Conservation (phyloP, 2,329 filamentous ascomycete species). For the Aureobasidium subglaciale region DNA sequence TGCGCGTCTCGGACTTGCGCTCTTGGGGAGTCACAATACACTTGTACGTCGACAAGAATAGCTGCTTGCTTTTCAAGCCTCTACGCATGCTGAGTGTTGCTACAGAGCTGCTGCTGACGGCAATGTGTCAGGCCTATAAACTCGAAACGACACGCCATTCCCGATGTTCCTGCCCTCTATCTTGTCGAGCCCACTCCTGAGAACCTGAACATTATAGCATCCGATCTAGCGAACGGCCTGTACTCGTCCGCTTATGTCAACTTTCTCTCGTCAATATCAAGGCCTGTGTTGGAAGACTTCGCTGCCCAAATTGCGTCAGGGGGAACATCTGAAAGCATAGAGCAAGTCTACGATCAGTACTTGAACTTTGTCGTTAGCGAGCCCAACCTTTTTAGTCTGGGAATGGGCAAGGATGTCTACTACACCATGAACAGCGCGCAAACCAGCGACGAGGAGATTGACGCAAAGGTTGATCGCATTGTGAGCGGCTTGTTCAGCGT, state of each 20-base stretch:
- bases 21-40: constrained; percentile 96
- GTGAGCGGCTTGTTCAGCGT: constrained; percentile 97
- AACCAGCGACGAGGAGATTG: constrained; percentile 83
- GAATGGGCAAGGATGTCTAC: constrained; percentile 88
- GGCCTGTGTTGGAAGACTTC: constrained; percentile 89
- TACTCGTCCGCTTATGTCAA: constrained; percentile 96
- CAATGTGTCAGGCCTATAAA: constrained; percentile 58
- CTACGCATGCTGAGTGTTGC: constrained; percentile 23
- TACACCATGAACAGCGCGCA: constrained; percentile 93
- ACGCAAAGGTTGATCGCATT: constrained; percentile 79
- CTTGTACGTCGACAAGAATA: constrained; percentile 51
- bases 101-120: constrained; percentile 20
- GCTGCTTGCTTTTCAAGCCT: not conserved
- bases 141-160: constrained; percentile 77
- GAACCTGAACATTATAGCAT: constrained; percentile 77
- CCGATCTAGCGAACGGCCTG: constrained; percentile 75
- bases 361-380: constrained; percentile 96
- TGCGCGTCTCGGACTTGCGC: constrained; percentile 87
- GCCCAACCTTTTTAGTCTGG: constrained; percentile 88
- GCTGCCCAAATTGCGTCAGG: constrained; percentile 78
- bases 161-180: constrained; percentile 93
- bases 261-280: constrained; percentile 87
- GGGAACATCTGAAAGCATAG: constrained; percentile 80
- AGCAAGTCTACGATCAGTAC: constrained; percentile 93
- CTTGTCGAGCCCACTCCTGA: constrained; percentile 79